These are phyloP conservation scores for Fusarium sp. DNA, from an alignment of 2,329 filamentous ascomycete genomes.

Conservation along the genomic window DNA sequence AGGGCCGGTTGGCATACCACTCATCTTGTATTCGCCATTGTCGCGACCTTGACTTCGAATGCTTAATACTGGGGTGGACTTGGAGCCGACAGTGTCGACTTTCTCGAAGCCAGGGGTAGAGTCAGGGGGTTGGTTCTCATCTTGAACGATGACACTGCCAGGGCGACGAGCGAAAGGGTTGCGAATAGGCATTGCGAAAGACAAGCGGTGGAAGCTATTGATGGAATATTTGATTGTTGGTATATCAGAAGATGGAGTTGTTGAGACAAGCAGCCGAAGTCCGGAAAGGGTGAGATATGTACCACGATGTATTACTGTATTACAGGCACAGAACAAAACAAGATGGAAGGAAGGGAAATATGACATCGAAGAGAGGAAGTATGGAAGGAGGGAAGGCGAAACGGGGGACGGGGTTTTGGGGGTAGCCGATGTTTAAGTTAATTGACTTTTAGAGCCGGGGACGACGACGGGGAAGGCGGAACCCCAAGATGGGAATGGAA, in stretches of 20 bases:
- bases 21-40: conserved; percentile 80
- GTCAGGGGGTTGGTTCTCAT: conserved; percentile 62
- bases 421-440: conserved; percentile 31
- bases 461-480: conserved; percentile 23
- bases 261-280: not conserved
- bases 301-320: not conserved
- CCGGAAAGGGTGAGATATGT: not conserved
- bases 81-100: conserved; percentile 69
- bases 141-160: conserved; percentile 52
- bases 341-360: conserved; percentile 9
- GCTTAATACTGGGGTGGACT: conserved; percentile 68
- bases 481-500: conserved; percentile 11
- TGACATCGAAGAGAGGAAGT: conserved; percentile 5
- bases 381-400: not conserved
- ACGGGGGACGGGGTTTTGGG: conserved; percentile 7
- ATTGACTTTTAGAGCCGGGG: conserved; percentile 34
- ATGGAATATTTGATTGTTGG: conserved; percentile 10
- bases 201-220: conserved; percentile 7
- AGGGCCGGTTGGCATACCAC: conserved; percentile 62
- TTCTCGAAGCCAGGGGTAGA: conserved; percentile 63
- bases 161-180: conserved; percentile 74
- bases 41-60: conserved; percentile 69
- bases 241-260: conserved; percentile 12
- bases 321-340: not conserved
- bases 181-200: conserved; percentile 70